Percentiles rank a stretch among this genome's conserved stretches.
Conservation (phyloP, 2,329 filamentous ascomycete species). For the Didymellaceae sp. region DNA sequence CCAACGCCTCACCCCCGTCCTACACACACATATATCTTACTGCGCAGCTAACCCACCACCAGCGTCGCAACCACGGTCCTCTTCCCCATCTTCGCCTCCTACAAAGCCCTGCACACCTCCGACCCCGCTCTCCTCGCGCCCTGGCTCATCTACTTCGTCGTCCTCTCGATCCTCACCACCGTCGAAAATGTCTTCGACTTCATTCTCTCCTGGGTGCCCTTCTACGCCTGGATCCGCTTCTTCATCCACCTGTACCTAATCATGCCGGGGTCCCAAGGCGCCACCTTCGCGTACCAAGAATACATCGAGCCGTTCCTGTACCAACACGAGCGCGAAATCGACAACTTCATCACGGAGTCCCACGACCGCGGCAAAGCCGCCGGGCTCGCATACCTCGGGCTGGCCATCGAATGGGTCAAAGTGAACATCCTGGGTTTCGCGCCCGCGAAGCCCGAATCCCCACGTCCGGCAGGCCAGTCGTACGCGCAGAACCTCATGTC, state of each 20-base stretch:
- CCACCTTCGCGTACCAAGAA: conserved; percentile 81
- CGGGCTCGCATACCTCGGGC: conserved; percentile 66
- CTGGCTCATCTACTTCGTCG: conserved; percentile 99
- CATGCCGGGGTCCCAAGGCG: conserved; percentile 95
- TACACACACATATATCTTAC: too few relatives aligned
- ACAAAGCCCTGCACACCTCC: conserved; percentile 93
- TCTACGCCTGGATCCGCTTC: conserved; percentile 91
- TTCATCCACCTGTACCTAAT: conserved; percentile 91
- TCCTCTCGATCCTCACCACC: conserved; percentile 79
- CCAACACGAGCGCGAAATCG: conserved; percentile 86
- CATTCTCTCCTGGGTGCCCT: conserved; percentile 88
- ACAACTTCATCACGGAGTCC: conserved; percentile 81
- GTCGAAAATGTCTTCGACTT: conserved; percentile 88
- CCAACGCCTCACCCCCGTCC: not conserved
- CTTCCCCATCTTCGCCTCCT: conserved; percentile 95
- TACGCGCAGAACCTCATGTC: conserved; percentile 86
- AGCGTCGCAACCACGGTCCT: conserved; percentile 74
- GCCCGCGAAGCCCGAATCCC: conserved; percentile 54
- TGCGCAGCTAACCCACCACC: conserved; percentile 24
- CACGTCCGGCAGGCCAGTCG: conserved; percentile 55
- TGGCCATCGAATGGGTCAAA: conserved; percentile 64
- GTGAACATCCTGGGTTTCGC: conserved; percentile 81
- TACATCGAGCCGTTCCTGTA: conserved; percentile 88
- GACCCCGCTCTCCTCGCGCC: conserved; percentile 88
- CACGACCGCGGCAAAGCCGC: conserved; percentile 80